These are phyloP conservation scores for Fomitopsis serialis DNA, from an alignment of 768 basidiomycete species.

Conservation along the genomic window DNA sequence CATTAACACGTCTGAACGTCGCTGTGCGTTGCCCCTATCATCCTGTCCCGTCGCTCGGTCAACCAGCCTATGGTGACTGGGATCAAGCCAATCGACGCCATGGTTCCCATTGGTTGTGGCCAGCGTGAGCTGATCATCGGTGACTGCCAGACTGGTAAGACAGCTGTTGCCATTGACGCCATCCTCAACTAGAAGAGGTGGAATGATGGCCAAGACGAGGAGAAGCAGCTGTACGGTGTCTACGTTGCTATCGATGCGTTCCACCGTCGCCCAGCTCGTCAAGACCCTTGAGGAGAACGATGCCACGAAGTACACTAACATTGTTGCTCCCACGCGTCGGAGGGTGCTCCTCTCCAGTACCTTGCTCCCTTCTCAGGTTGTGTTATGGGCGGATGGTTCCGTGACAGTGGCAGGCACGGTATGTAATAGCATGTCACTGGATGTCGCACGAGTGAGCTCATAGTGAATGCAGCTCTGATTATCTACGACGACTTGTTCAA, in stretches of 20 bases:
- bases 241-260: conserved; percentile 99
- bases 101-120: conserved; percentile 99
- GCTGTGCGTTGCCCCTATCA: conserved; percentile 97
- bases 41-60: conserved; percentile 98
- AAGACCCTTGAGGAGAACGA: conserved; percentile 99
- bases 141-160: conserved; percentile 99
- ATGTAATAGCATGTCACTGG: conserved; percentile 33
- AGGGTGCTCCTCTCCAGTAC: conserved; percentile 98
- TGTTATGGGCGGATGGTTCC: conserved; percentile 99
- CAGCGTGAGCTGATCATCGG: conserved; percentile 99
- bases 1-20: conserved; percentile 88
- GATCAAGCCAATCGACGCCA: conserved; percentile 99
- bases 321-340: conserved; percentile 99
- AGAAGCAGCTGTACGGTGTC: conserved; percentile 99
- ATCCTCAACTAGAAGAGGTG: conserved; percentile 99
- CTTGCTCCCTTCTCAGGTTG: conserved; percentile 99
- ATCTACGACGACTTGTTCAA: conserved; percentile 99
- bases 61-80: conserved; percentile 99
- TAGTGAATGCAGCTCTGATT: conserved; percentile 72
- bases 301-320: conserved; percentile 99
- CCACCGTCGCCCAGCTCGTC: conserved; percentile 98
- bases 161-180: conserved; percentile 98
- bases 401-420: conserved; percentile 99
- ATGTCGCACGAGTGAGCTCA: conserved; percentile 27
- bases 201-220: conserved; percentile 97